Base-by-base conservation (phyloP, 2,329 filamentous ascomycete genomes). In the Aspergillus glaucus region DNA sequence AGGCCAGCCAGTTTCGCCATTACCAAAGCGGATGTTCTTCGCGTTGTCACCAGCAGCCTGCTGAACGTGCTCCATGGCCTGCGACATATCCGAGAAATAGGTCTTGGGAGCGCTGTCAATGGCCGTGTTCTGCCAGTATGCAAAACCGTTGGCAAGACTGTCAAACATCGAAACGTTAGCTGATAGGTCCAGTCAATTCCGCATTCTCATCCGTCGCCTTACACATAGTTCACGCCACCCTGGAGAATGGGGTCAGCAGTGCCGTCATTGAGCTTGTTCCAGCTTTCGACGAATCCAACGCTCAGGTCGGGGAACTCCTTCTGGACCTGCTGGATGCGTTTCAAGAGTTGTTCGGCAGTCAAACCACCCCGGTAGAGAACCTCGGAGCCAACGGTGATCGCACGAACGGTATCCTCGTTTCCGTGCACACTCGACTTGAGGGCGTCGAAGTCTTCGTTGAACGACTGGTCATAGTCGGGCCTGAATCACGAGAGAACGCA, bases 241-340 rank as follows among this genome's bases (percentile, higher is more conserved):
- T 68, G 66, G 59, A 87, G 79, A 54, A 87, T 71, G 12, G 79
- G 73, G 64, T 87, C 80, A 36, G 79, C 84, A 22, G 84, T 86
- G 36, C 83, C 84, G 62, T 87, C 84, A 43, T 79, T 75, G 61
- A 76, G 84, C 68, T 85, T 86, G 72, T 87, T 87, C 85, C 85
- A 88, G 63, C 77, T 81, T 68, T 88, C 85, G 6, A 84, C 85
- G 9, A 82, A 86, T 45, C 85, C 84, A 41, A 86, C 74, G 56
- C 77, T 79, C 58, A 82, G 72, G 36, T 69, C 69, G 22, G 56
- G 77, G 74, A 62, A 84, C 63, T 77, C 70, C 37, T 70, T 64
- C 71, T 82, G 79, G 54, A 86, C 78, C 45, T 80, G 75, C 51
- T 78, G 70, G 66, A 88, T 85, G 67, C 82, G 82, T 49, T 68